A percentile compares a stretch with the other conserved stretches of the same genome.
phyloP scores from a whole-genome alignment of 1,284 basidiomycete genomes.

The Cryptococcus maquisensis region DNA sequence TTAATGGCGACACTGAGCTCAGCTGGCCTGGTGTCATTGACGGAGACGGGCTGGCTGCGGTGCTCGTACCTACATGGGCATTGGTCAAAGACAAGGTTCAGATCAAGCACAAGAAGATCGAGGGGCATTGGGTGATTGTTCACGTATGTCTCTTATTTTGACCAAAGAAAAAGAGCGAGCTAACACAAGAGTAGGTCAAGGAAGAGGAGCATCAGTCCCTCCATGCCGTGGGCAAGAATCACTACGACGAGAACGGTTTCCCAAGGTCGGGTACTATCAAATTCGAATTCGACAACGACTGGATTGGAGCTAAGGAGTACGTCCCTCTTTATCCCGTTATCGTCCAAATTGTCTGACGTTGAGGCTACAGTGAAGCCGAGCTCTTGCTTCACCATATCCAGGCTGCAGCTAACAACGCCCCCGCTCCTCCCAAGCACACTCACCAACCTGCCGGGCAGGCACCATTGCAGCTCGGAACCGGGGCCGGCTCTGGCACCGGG shows the following conservation, averaged over 20 bases:
- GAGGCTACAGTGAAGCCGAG: constrained; percentile 25
- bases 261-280: constrained; percentile 35
- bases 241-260: neutral
- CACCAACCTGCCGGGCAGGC: too few species aligned
- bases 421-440: constrained; percentile 1
- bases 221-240: neutral
- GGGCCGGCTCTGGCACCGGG: too few species aligned
- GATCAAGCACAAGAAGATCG: constrained; percentile 28
- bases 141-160: constrained; percentile 14
- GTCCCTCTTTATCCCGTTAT: constrained; percentile 13
- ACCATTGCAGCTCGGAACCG: too few species aligned
- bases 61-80: constrained; percentile 25
- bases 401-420: constrained; percentile 9
- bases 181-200: neutral
- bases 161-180: neutral
- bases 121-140: constrained; percentile 25
- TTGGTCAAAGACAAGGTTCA: constrained; percentile 29
- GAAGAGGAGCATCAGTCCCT: too few species aligned
- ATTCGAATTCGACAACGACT: constrained; percentile 46
- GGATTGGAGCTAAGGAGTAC: constrained; percentile 45
- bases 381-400: constrained; percentile 34
- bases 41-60: constrained; percentile 27
- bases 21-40: constrained; percentile 39
- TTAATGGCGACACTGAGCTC: constrained; percentile 32
- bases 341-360: neutral